These are phyloP conservation scores for Colletotrichum gloeosporioides DNA, from an alignment of 2,329 filamentous ascomycete genomes.

Conservation along the genomic window DNA sequence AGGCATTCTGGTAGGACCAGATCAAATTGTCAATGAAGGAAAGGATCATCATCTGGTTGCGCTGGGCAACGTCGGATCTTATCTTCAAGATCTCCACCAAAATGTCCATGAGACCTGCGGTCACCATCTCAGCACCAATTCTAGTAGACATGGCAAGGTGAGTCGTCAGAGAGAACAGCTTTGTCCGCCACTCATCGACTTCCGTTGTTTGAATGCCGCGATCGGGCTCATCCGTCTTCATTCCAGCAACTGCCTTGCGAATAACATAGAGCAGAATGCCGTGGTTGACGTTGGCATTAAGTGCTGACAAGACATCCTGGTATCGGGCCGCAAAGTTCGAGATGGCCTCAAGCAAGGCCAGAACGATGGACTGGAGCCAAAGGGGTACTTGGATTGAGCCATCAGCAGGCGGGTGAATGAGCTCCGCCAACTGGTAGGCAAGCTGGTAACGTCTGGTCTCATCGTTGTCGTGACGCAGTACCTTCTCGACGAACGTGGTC, in stretches of 20 bases:
- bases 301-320: slow-evolving; percentile 83
- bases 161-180: slow-evolving; percentile 85
- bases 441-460: slow-evolving; percentile 89
- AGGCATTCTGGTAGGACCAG: slow-evolving; percentile 83
- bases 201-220: slow-evolving; percentile 66
- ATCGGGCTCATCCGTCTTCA: slow-evolving; percentile 65
- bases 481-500: slow-evolving; percentile 80
- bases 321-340: slow-evolving; percentile 78
- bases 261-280: slow-evolving; percentile 93
- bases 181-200: slow-evolving; percentile 87
- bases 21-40: slow-evolving; percentile 89
- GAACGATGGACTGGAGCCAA: slow-evolving; percentile 80
- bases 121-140: slow-evolving; percentile 82
- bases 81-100: slow-evolving; percentile 88
- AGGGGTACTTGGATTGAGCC: slow-evolving; percentile 72
- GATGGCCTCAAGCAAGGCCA: slow-evolving; percentile 85
- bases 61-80: slow-evolving; percentile 80
- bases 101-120: slow-evolving; percentile 87
- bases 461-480: slow-evolving; percentile 86
- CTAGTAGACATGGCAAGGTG: slow-evolving; percentile 78
- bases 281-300: slow-evolving; percentile 96
- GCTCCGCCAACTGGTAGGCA: slow-evolving; percentile 88
- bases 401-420: slow-evolving; percentile 83
- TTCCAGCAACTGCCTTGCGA: slow-evolving; percentile 85
- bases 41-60: slow-evolving; percentile 83